These are phyloP conservation scores for Papiliotrema flavescens DNA, from an alignment of 1,284 basidiomycete species.

Conservation along the genomic window DNA sequence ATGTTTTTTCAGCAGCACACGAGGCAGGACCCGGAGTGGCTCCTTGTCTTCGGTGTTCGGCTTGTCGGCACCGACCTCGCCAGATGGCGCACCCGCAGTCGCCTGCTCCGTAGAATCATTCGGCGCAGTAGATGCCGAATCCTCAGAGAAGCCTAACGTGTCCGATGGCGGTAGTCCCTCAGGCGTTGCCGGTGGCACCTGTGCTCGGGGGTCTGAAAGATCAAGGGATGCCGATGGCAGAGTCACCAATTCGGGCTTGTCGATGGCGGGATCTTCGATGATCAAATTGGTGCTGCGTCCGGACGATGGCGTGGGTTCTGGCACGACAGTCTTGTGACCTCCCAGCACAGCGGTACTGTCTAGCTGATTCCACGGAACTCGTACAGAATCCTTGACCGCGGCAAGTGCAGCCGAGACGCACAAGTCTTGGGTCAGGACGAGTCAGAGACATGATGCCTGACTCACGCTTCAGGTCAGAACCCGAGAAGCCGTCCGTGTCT, in stretches of 20 bases:
- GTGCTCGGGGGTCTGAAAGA: neutral
- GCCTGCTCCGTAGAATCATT: neutral
- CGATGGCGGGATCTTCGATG: neutral
- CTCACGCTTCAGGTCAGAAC: slow-evolving; percentile 89
- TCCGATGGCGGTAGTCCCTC: too few species aligned
- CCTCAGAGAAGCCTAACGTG: too few species aligned
- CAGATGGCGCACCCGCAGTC: neutral
- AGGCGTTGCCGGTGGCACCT: neutral
- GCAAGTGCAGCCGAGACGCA: slow-evolving; percentile 85
- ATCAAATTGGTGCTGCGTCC: neutral
- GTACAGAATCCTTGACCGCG: slow-evolving; percentile 76
- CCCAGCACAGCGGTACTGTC: neutral
- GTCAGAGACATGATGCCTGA: slow-evolving; percentile 13
- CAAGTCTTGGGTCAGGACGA: slow-evolving; percentile 57
- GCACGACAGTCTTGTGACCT: neutral
- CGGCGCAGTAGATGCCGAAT: too few species aligned
- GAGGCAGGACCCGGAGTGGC: slow-evolving; percentile 1
- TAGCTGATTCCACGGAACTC: slow-evolving; percentile 63
- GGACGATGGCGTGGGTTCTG: neutral
- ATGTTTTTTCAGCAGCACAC: slow-evolving; percentile 52
- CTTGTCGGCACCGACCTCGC: neutral
- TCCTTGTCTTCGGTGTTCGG: neutral
- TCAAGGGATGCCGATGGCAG: neutral
- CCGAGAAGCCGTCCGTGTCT: slow-evolving; percentile 80
- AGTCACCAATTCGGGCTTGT: neutral